Base-by-base conservation (phyloP, 2,329 filamentous ascomycete genomes). In the Epichloe sylvatica region DNA sequence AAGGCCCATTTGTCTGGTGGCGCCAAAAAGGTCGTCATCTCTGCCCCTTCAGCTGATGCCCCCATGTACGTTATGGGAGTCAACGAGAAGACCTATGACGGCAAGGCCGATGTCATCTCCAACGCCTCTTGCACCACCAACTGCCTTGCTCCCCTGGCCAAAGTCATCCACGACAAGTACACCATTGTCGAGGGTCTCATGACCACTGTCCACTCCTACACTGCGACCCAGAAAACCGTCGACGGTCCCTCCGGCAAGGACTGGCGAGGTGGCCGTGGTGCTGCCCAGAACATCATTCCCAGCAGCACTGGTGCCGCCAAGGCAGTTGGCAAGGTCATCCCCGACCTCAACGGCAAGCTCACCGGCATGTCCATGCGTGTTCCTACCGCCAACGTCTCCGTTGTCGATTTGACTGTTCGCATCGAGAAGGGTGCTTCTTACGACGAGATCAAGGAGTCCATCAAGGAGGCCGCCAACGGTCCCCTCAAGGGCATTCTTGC, bases 101-200 rank as follows among this genome's bases (percentile, higher is more conserved):
- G 84, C 69, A 86, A 86, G 70, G 80, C 92, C 71, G 76, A 88
- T 64, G 84, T 98, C 71, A 87, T 97, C 77, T 97, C 92, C 76
- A 98, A 98, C 79, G 92, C 92, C 64, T 97, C 92, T 63, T 97
- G 92, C 88, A 98, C 92, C 72, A 97, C 92, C 80, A 98, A 98
- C 87, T 97, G 92, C 84, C 77, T 98, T 74, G 92, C 92, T 72
- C 92, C 92, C 70, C 86, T 98, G 59, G 92, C 92, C 78, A 98
- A 97, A 86, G 89, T 97, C 67, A 82, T 98, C 77, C 78, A 98
- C 82, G 91, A 97, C 81, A 94, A 96, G 74, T 98, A 84, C 78
- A 84, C 79, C 72, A 92, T 98, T 70, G 74, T 96, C 67, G 92
- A 98, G 82, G 92, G 91, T 81, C 84, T 97, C 65, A 98, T 98